phyloP scores from a whole-genome alignment of 2,329 filamentous ascomycete species.

The Allantophomopsis lycopodina region DNA sequence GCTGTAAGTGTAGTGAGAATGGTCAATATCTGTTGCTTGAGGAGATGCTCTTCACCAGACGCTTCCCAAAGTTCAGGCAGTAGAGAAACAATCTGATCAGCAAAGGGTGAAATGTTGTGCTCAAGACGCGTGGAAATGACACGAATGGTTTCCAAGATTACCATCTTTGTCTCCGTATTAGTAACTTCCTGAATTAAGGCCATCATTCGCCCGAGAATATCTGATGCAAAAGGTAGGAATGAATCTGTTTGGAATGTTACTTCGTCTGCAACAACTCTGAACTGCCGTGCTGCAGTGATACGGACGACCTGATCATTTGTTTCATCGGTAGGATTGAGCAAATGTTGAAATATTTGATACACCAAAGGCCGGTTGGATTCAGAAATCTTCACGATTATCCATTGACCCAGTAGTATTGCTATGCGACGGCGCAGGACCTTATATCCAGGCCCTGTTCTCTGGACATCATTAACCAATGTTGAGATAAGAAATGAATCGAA shows the following conservation, averaged over 20 bases:
- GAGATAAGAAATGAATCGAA: slow-evolving; percentile 69
- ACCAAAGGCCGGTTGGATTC: slow-evolving; percentile 56
- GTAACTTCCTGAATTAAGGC: slow-evolving; percentile 67
- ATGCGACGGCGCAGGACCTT: slow-evolving; percentile 80
- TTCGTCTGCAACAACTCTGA: slow-evolving; percentile 70
- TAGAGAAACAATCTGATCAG: slow-evolving; percentile 69
- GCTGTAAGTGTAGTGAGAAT: slow-evolving; percentile 76
- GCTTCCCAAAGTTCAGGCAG: slow-evolving; percentile 76
- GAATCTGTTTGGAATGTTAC: slow-evolving; percentile 63
- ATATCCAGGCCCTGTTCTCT: slow-evolving; percentile 45
- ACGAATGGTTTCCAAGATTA: slow-evolving; percentile 74
- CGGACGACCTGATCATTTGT: slow-evolving; percentile 86
- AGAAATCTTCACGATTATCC: slow-evolving; percentile 68
- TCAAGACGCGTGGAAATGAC: slow-evolving; percentile 74
- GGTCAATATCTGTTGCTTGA: slow-evolving; percentile 86
- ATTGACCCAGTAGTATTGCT: slow-evolving; percentile 78
- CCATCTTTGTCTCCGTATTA: slow-evolving; percentile 79
- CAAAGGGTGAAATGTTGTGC: slow-evolving; percentile 49
- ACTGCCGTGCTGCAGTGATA: slow-evolving; percentile 76
- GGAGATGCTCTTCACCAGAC: slow-evolving; percentile 67
- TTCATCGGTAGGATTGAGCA: slow-evolving; percentile 64
- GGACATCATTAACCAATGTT: slow-evolving; percentile 67
- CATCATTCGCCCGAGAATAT: slow-evolving; percentile 62
- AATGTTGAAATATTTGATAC: slow-evolving; percentile 80
- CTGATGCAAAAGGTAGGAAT: slow-evolving; percentile 67